phyloP scores from a whole-genome alignment of 1,139 yeast species.

The Pichia sp. region DNA sequence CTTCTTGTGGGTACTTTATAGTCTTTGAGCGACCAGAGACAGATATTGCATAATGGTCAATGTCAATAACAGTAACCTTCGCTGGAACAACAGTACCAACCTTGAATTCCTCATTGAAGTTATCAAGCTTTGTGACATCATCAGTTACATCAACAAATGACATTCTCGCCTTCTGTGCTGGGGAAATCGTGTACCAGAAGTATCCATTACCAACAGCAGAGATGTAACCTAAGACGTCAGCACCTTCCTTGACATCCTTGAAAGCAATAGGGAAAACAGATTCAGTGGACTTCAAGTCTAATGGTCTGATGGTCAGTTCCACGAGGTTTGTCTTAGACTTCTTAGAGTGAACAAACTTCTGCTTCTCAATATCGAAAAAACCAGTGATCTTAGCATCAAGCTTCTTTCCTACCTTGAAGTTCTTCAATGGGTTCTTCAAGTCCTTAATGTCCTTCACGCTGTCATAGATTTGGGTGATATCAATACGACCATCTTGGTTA shows the following conservation, averaged over 20 bases:
- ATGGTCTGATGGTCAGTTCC: constrained; percentile 56
- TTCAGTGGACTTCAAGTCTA: constrained; percentile 29
- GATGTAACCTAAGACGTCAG: constrained; percentile 42
- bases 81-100: constrained; percentile 65
- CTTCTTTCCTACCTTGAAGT: constrained; percentile 51
- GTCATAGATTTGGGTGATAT: constrained; percentile 64
- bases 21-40: constrained; percentile 44
- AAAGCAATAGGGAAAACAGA: constrained; percentile 30
- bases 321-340: constrained; percentile 51
- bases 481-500: constrained; percentile 74
- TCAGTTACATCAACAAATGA: constrained; percentile 60
- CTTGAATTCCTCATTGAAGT: constrained; percentile 53
- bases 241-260: constrained; percentile 37
- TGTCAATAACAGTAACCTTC: constrained; percentile 47
- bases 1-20: constrained; percentile 41
- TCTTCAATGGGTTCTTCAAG: constrained; percentile 49
- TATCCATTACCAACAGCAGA: constrained; percentile 38
- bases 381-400: constrained; percentile 69
- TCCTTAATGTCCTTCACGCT: constrained; percentile 49
- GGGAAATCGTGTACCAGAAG: constrained; percentile 65
- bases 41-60: constrained; percentile 42
- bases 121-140: constrained; percentile 43
- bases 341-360: constrained; percentile 65
- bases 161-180: constrained; percentile 60
- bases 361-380: constrained; percentile 65